These are phyloP conservation scores for Pseudogymnoascus sp. DNA, from an alignment of 2,329 filamentous ascomycete species.

Conservation along the genomic window DNA sequence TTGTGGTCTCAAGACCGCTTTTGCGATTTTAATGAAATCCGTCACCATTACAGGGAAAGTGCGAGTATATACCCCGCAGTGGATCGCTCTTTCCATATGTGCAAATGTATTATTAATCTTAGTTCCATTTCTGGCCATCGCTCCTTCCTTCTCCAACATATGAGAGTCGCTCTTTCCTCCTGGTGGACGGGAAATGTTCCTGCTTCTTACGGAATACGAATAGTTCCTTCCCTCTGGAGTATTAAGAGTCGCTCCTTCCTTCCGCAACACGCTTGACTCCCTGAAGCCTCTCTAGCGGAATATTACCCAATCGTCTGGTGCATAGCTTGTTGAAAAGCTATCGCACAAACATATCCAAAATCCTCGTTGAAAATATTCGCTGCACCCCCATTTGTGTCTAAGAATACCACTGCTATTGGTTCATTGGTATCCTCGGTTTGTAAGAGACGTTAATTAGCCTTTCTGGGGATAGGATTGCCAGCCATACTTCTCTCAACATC, in stretches of 20 bases:
- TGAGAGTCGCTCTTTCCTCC: not conserved
- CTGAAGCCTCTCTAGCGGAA: not conserved
- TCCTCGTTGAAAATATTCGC: not conserved
- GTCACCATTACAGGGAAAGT: not conserved
- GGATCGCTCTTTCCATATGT: not conserved
- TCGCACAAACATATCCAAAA: not conserved
- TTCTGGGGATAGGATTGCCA: not conserved
- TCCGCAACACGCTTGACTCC: not conserved
- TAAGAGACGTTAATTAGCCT: not conserved
- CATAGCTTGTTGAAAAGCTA: not conserved
- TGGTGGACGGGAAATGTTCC: not conserved
- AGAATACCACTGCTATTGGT: not conserved
- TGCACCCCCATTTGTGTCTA: not conserved
- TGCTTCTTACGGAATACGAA: not conserved
- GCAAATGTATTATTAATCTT: not conserved
- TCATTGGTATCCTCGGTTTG: not conserved
- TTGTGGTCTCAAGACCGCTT: not conserved
- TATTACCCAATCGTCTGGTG: not conserved
- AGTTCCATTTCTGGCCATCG: not conserved
- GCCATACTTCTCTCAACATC: slow-evolving; percentile 3
- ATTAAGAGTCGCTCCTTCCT: not conserved
- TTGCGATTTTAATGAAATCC: not conserved
- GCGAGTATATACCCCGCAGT: not conserved
- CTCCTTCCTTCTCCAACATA: not conserved
- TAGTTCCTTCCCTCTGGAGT: not conserved